These are phyloP conservation scores for Cicer pinnatifidum DNA, from an alignment of 306 rosid species.

Conservation along the genomic window DNA sequence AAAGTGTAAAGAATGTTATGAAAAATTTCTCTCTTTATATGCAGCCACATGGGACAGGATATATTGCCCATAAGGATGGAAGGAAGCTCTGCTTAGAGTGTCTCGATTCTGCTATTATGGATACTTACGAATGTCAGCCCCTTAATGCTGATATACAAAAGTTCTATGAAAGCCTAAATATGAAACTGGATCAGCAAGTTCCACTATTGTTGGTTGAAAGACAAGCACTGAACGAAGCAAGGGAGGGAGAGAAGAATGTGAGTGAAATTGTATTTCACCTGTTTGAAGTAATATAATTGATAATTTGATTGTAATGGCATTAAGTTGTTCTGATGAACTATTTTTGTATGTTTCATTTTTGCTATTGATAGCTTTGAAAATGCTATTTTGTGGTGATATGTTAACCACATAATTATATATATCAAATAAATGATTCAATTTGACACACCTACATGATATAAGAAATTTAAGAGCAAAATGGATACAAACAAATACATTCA, in stretches of 20 bases:
- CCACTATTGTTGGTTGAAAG: constrained; percentile 96
- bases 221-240: constrained; percentile 95
- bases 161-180: constrained; percentile 82
- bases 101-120: constrained; percentile 92
- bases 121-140: constrained; percentile 85
- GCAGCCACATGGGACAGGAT: constrained; percentile 79
- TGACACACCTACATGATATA: background rate
- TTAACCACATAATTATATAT: constrained; percentile 5
- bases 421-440: constrained; percentile 31
- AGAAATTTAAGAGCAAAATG: constrained; percentile 23
- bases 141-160: constrained; percentile 76
- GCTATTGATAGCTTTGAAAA: constrained; percentile 32
- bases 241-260: constrained; percentile 96
- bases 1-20: constrained; percentile 27
- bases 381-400: constrained; percentile 20
- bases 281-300: constrained; percentile 26
- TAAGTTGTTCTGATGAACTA: constrained; percentile 33
- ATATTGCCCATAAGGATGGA: constrained; percentile 78
- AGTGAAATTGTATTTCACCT: constrained; percentile 49
- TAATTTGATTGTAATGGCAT: constrained; percentile 29
- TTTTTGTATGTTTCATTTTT: constrained; percentile 36
- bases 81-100: constrained; percentile 96
- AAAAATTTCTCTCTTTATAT: constrained; percentile 39
- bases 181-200: constrained; percentile 90
- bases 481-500: constrained; percentile 17